These are phyloP conservation scores for Clonostachys solani DNA, from an alignment of 2,329 filamentous ascomycete species.

Conservation along the genomic window DNA sequence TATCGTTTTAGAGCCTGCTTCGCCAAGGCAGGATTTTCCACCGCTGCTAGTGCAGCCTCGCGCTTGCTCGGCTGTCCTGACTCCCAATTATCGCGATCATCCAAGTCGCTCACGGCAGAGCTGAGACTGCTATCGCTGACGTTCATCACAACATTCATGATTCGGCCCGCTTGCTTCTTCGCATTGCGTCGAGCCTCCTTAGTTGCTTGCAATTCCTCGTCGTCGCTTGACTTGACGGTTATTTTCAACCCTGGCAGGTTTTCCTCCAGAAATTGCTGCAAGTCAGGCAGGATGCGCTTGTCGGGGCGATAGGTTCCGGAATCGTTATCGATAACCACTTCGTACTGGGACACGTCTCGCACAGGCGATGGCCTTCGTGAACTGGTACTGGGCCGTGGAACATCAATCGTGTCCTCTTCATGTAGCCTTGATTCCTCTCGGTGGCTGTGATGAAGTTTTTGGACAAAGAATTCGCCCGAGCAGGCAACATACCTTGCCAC, in stretches of 20 bases:
- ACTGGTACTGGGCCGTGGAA: slow-evolving; percentile 38
- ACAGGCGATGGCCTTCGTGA: slow-evolving; percentile 39
- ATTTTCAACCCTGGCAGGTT: slow-evolving; percentile 79
- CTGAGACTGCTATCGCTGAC: slow-evolving; percentile 47
- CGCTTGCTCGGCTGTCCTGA: slow-evolving; percentile 41
- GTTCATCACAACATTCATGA: slow-evolving; percentile 53
- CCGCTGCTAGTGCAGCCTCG: slow-evolving; percentile 43
- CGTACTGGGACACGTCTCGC: slow-evolving; percentile 57
- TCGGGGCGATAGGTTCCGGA: slow-evolving; percentile 91
- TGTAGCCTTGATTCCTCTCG: too few relatives aligned
- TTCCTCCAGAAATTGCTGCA: slow-evolving; percentile 64
- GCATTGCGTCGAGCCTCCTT: slow-evolving; percentile 71
- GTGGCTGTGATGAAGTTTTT: slow-evolving; percentile 51
- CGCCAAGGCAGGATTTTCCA: slow-evolving; percentile 43
- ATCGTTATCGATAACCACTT: slow-evolving; percentile 93
- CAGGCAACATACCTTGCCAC: slow-evolving; percentile 89
- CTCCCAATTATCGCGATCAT: slow-evolving; percentile 36
- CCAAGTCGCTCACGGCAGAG: slow-evolving; percentile 48
- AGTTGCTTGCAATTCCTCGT: slow-evolving; percentile 66
- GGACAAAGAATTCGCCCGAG: slow-evolving; percentile 89
- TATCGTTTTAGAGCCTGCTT: slow-evolving; percentile 26
- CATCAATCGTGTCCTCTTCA: slow-evolving; percentile 26
- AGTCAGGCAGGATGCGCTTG: slow-evolving; percentile 65
- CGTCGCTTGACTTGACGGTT: slow-evolving; percentile 72
- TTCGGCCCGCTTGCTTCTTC: slow-evolving; percentile 61